A percentile compares a stretch with the other conserved stretches of the same genome.
phyloP scores from a whole-genome alignment of 768 basidiomycete species.

The Exidia glandulosa region DNA sequence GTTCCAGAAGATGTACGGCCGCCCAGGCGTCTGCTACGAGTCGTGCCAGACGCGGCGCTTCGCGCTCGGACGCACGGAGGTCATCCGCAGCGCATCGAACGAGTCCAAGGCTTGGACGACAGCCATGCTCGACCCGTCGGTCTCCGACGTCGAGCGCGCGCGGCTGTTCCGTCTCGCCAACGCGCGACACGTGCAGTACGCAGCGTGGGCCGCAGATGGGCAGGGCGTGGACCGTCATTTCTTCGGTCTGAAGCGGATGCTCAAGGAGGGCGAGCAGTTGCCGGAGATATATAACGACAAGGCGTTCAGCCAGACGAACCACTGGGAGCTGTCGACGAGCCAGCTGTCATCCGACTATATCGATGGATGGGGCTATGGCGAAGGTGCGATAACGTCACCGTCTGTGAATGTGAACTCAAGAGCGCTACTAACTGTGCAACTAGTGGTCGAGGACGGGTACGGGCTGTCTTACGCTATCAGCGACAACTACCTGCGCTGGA shows the following conservation, averaged over 20 bases:
- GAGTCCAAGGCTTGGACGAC: slow-evolving; percentile 81
- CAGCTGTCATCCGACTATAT: slow-evolving; percentile 73
- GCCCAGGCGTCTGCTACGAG: slow-evolving; percentile 83
- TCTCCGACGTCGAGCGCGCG: slow-evolving; percentile 43
- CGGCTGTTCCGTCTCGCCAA: slow-evolving; percentile 66
- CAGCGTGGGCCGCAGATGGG: slow-evolving; percentile 84
- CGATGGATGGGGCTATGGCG: slow-evolving; percentile 96
- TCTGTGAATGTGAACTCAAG: background rate
- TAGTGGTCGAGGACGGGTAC: slow-evolving; percentile 86
- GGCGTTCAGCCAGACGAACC: slow-evolving; percentile 55
- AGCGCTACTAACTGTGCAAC: too few species aligned
- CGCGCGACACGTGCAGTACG: slow-evolving; percentile 76
- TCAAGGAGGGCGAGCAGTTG: slow-evolving; percentile 58
- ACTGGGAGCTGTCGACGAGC: slow-evolving; percentile 92
- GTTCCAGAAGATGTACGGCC: slow-evolving; percentile 71
- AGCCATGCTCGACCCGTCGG: slow-evolving; percentile 62
- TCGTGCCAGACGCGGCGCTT: slow-evolving; percentile 89
- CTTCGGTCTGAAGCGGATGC: slow-evolving; percentile 80
- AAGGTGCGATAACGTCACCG: slow-evolving; percentile 42
- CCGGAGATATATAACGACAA: slow-evolving; percentile 69
- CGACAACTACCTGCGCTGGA: slow-evolving; percentile 78
- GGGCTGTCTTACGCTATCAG: slow-evolving; percentile 88
- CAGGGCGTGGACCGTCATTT: slow-evolving; percentile 93
- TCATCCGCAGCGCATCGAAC: slow-evolving; percentile 74
- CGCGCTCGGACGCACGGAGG: slow-evolving; percentile 86